phyloP scores from a whole-genome alignment of 169 alveolate species.

The Eimeria sp. region DNA sequence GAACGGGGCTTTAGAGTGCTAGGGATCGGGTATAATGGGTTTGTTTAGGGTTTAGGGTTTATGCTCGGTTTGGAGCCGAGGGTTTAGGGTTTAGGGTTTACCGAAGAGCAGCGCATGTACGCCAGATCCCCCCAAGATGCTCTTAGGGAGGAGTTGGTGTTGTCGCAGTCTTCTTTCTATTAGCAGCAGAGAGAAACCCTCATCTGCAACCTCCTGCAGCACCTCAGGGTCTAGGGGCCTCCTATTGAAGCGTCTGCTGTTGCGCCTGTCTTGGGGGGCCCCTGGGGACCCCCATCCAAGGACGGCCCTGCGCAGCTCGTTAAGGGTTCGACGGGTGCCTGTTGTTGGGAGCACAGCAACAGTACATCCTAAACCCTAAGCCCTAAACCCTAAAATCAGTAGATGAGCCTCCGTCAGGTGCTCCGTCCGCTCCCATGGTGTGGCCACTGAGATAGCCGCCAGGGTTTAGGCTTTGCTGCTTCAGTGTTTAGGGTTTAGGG shows the following conservation, averaged over 20 bases:
- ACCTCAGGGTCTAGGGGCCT: conserved; percentile 17
- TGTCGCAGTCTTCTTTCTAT: not conserved
- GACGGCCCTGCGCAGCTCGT: not conserved
- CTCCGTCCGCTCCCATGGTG: too few relatives aligned
- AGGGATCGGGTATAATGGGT: not conserved
- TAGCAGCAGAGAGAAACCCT: not conserved
- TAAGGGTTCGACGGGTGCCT: conserved; percentile 29
- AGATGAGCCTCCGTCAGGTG: too few relatives aligned
- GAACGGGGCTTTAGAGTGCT: not conserved
- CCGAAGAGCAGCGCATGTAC: conserved; percentile 28
- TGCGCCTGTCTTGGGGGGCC: not conserved
- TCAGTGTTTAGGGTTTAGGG: not conserved
- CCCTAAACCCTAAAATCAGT: not conserved
- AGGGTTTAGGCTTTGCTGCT: too few relatives aligned
- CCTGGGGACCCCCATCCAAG: not conserved
- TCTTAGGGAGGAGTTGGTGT: not conserved
- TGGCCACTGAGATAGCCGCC: too few relatives aligned
- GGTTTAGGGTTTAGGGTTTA: conserved; percentile 19
- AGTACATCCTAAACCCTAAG: not conserved
- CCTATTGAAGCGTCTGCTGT: conserved; percentile 1
- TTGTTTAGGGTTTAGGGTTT: not conserved
- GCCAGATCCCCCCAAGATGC: not conserved
- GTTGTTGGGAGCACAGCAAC: not conserved
- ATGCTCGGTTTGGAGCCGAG: too few relatives aligned
- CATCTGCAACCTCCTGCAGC: conserved; percentile 19